These are phyloP conservation scores for Sporothrix inflata DNA, from an alignment of 2,329 filamentous ascomycete species.

Conservation along the genomic window DNA sequence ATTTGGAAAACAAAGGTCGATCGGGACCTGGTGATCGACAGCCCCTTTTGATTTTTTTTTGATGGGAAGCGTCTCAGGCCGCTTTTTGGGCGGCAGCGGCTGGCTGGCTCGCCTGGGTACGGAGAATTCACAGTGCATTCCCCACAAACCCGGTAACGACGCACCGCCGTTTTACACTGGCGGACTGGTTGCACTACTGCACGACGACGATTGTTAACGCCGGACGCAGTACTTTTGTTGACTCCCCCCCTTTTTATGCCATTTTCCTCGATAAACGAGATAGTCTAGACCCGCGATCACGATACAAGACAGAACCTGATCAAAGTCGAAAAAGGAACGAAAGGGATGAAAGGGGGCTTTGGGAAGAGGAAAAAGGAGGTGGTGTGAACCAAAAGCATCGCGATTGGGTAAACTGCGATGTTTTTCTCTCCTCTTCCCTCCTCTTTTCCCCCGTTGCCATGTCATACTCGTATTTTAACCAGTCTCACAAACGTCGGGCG, in stretches of 20 bases:
- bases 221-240: background rate
- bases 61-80: background rate
- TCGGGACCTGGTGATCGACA: conserved; percentile 9
- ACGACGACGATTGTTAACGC: background rate
- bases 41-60: background rate
- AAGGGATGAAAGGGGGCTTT: background rate
- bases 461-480: background rate
- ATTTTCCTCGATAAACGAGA: background rate
- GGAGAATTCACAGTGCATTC: background rate
- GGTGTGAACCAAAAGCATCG: background rate
- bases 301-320: background rate
- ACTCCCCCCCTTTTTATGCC: background rate
- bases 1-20: background rate
- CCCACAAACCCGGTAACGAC: conserved; percentile 16
- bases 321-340: background rate
- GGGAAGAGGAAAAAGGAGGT: background rate
- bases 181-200: background rate
- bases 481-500: too few species aligned
- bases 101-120: background rate
- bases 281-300: background rate
- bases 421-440: too few species aligned
- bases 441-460: background rate
- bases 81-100: background rate
- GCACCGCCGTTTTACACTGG: background rate
- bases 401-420: background rate